Base-by-base conservation (phyloP, 2,329 filamentous ascomycete genomes). In the Tricladium varicosporioides region DNA sequence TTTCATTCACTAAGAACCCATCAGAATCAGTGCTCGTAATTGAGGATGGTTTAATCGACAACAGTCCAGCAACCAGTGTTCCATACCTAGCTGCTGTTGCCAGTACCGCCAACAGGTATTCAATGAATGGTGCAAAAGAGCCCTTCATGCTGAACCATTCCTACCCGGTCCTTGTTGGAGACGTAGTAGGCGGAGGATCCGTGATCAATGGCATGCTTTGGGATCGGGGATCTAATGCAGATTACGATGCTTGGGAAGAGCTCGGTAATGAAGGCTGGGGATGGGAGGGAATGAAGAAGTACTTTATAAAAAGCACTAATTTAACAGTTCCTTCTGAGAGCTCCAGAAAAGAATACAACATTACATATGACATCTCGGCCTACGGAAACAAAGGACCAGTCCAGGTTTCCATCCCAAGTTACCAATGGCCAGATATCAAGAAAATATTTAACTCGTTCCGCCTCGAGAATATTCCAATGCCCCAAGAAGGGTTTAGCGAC, bases 181-280 rank as follows among this genome's bases (percentile, higher is more conserved):
- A 53, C 40, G 60, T 68, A 2, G 64, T 74, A 1, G 72, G 73
- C 13, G 71, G 72, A 9, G 69, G 63, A 14, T 67, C 61, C 36
- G 71, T 66, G 0, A 71, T 74, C 19, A 62, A 62, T 51, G 40
- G 57, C 46, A 60, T 62, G 60, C 53, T 55, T 5, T 62, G 55
- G 48, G 54, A 60, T 48, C 57, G 54, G 36, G 59, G 53, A 1
- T 46, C 47, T 40, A 51, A 50, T n/a, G 57, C 48, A 14, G 58
- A 60, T 48, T 72, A 74, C 45, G 64, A 76, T 51, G 62, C 69
- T 1, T 78, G 75, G 75, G 67, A 69, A 36, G 61, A 62, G 2
- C 58, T 77, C 5, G 75, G 74, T 0, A 76, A 76, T n/a, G 59
- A 10, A 71, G 72, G 51, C 13, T 78, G 74, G 75, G 67, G 65